Base-by-base conservation (phyloP, 2,329 filamentous ascomycete species). In the Myriosclerotinia duriaeana region DNA sequence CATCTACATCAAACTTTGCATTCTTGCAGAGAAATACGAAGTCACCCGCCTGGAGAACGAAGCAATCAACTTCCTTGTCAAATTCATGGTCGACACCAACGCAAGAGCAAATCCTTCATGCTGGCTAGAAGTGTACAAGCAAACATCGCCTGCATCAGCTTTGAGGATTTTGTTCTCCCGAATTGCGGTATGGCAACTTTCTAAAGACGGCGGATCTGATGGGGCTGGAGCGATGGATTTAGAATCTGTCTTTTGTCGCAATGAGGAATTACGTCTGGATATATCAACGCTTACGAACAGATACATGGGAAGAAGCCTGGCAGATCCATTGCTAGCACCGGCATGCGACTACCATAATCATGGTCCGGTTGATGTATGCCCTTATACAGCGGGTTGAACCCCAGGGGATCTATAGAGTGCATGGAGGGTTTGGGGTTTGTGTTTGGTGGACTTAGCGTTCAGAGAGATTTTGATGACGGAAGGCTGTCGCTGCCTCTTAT, bases 81-180 rank as follows among this genome's bases (percentile, higher is more conserved):
- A 59, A 7, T 59, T 59, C 30, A 59, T 59, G 56, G 8, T 48
- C 17, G 56, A 48, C n/a, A 59, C 56, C 20, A 48, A 59, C 12
- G 42, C 42, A 15, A 48, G 12, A 59, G 42, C 56, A 2, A 59
- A 59, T 22, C 42, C 56, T 48, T 59, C 56, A 3, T 59, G 56
- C 14, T 59, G 56, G 56, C 36, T 59, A 17, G 56, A 59, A 42
- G 56, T 48, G 17, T 59, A 59, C 20, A 48, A 36, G 12, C 42
- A 46, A 3, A 59, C 56, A 15, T 11, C 12, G 2, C 17, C 56
- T 2, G 15, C 8, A 6, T 59, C 56, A 36, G 44, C 44, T 11
- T 11, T 59, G 26, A 46, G 56, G 20, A 26, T 59, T 48, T 17
- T 59, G 4, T 36, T 59, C 14, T 59, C 42, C 20, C 30, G 56